phyloP scores from a whole-genome alignment of 2,329 filamentous ascomycete genomes.

The Trichoderma simmonsii region DNA sequence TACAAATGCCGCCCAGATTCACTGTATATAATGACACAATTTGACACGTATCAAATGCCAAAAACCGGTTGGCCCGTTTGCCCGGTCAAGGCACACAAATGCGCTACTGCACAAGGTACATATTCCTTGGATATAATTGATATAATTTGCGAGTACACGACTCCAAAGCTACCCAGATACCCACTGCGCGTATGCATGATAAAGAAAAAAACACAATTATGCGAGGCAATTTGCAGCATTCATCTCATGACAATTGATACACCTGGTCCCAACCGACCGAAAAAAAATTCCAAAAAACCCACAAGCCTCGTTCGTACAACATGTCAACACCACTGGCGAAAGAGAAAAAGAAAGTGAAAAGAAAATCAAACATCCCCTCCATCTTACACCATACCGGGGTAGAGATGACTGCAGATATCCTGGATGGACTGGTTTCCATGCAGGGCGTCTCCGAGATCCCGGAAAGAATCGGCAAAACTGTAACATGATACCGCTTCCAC shows the following conservation, averaged over 20 bases:
- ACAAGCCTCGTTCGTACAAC: constrained; percentile 7
- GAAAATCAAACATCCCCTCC: neutral
- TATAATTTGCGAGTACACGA: constrained; percentile 12
- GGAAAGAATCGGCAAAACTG: constrained; percentile 1
- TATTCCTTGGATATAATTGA: neutral
- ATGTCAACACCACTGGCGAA: neutral
- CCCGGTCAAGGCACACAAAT: neutral
- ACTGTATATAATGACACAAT: neutral
- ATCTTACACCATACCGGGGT: neutral
- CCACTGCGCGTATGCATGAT: constrained; percentile 16
- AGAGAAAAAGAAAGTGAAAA: neutral
- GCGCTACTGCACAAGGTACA: constrained; percentile 9
- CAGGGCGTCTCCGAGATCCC: neutral
- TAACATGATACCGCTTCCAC: neutral
- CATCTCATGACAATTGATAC: constrained; percentile 9
- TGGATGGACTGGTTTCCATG: constrained; percentile 7
- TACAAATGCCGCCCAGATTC: neutral
- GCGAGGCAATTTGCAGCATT: constrained; percentile 13
- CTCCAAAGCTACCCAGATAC: constrained; percentile 11
- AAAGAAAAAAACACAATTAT: constrained; percentile 4
- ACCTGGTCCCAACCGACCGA: neutral
- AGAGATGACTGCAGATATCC: neutral
- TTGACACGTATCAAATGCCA: neutral
- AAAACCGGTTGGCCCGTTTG: neutral
- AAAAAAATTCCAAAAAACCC: neutral